phyloP scores from a whole-genome alignment of 1,284 basidiomycete species.

The Cutaneotrichosporon sp. region DNA sequence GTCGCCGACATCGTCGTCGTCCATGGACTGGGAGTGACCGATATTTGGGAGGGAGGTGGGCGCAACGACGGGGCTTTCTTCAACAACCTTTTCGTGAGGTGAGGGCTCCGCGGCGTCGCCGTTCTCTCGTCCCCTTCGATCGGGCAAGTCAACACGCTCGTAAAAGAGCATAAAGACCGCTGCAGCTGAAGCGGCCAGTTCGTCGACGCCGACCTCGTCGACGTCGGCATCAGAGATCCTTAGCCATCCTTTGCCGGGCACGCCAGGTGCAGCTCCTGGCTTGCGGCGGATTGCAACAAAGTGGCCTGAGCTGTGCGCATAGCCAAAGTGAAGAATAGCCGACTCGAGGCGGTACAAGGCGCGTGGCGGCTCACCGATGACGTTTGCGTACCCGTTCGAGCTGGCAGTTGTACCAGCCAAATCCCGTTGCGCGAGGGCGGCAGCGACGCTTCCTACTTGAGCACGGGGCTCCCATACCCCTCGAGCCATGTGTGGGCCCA shows the following conservation, averaged over 20 bases:
- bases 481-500: constrained; percentile 60
- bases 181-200: constrained; percentile 54
- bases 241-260: constrained; percentile 58
- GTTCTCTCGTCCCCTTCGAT: background rate
- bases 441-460: background rate
- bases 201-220: constrained; percentile 67
- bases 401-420: background rate
- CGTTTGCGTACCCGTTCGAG: background rate
- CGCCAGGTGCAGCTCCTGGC: constrained; percentile 51
- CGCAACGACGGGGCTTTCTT: too few relatives aligned
- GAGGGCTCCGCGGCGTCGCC: too few relatives aligned
- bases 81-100: too few relatives aligned
- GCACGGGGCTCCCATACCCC: constrained; percentile 39
- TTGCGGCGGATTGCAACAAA: constrained; percentile 83
- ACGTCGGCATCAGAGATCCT: constrained; percentile 79
- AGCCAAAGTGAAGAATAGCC: constrained; percentile 81
- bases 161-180: constrained; percentile 88
- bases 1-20: too few relatives aligned
- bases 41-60: too few relatives aligned
- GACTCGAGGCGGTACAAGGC: constrained; percentile 73
- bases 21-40: too few relatives aligned
- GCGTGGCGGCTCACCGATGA: constrained; percentile 26
- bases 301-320: constrained; percentile 78
- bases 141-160: constrained; percentile 56
- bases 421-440: background rate